Conservation (phyloP, 257 asterid genomes). For the Misopates orontium region DNA sequence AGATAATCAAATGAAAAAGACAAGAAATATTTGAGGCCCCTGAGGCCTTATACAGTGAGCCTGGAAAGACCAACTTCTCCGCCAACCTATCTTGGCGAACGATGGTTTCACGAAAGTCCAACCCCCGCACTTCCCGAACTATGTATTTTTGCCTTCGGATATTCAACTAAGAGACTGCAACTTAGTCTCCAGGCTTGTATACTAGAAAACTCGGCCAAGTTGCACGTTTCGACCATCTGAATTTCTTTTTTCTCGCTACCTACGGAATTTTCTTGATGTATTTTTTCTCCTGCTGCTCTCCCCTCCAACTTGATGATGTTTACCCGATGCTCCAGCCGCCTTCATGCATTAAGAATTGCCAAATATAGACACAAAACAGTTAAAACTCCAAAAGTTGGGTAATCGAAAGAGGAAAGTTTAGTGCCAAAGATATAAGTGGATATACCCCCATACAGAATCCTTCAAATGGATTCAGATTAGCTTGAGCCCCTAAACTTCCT, state of each 20-base stretch:
- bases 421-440: neutral
- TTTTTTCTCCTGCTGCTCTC: constrained; percentile 43
- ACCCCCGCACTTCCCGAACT: too few relatives aligned
- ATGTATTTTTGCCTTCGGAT: too few relatives aligned
- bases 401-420: neutral
- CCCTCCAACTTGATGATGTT: constrained; percentile 32
- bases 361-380: neutral
- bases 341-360: neutral
- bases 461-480: constrained; percentile 33
- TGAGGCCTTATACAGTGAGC: too few relatives aligned
- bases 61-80: too few relatives aligned
- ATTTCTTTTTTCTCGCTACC: constrained; percentile 21
- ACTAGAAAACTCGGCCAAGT: too few relatives aligned
- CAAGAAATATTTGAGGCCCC: too few relatives aligned
- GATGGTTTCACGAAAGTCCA: too few relatives aligned
- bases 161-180: too few relatives aligned
- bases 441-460: constrained; percentile 63
- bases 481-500: constrained; percentile 17
- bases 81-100: too few relatives aligned
- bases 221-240: too few relatives aligned
- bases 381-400: neutral
- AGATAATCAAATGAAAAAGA: too few relatives aligned
- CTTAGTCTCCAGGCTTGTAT: too few relatives aligned
- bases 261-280: constrained; percentile 31
- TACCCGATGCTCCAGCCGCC: constrained; percentile 42